Percentiles rank a stretch among this genome's conserved stretches.
phyloP scores from a whole-genome alignment of 1,284 basidiomycete genomes.

The Puccinia brachypodii region DNA sequence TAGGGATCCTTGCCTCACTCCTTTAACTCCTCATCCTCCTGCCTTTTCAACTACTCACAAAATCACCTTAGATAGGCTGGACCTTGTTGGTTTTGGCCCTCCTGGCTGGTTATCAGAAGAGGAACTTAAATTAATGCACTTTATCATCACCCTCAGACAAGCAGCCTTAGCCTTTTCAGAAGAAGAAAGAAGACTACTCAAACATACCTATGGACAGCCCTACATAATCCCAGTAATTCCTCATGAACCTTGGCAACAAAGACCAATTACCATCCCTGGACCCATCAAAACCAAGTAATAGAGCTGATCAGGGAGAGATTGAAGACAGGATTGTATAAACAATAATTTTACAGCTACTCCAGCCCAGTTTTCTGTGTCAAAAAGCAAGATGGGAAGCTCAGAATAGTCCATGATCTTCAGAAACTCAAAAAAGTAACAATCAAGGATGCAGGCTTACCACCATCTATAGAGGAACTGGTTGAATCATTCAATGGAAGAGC shows the following conservation, averaged over 20 bases:
- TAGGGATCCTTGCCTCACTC: not conserved
- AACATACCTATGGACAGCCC: conserved; percentile 20
- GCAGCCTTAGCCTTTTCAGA: not conserved
- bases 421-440: conserved; percentile 22
- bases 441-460: not conserved
- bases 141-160: not conserved
- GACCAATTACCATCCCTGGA: conserved; percentile 1
- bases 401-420: conserved; percentile 21
- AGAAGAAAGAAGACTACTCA: conserved; percentile 15
- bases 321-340: not conserved
- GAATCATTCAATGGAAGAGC: conserved; percentile 12
- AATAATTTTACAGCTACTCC: conserved; percentile 9
- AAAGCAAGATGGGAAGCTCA: conserved; percentile 29
- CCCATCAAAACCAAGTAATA: not conserved
- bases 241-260: conserved; percentile 16
- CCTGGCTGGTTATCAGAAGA: not conserved
- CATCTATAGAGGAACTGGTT: not conserved
- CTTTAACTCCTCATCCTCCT: not conserved
- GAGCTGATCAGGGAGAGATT: conserved; percentile 16
- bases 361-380: conserved; percentile 39
- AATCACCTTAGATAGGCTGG: not conserved
- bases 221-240: conserved; percentile 13
- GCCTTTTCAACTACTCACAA: not conserved
- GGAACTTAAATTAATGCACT: not conserved
- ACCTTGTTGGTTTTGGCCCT: conserved; percentile 4